Evolutionary conservation across 2,329 filamentous ascomycete genomes (phyloP), one percentile per base, ranked within the genome.

Genomic region (Tolypocladium ophioglossoides): DNA sequence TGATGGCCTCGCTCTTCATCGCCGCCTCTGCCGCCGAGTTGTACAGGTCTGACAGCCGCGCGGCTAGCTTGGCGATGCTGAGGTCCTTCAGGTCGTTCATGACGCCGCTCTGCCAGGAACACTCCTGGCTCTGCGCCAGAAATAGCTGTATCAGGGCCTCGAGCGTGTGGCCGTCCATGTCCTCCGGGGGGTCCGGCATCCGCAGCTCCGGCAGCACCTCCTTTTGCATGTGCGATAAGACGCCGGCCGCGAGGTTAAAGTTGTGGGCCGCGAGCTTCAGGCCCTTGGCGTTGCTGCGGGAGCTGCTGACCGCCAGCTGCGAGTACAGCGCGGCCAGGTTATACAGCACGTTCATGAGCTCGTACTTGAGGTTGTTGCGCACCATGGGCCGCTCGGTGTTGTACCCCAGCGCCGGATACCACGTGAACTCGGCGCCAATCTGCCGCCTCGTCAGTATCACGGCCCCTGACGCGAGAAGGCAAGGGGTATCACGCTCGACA

Each of bases 21-120:
- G 90, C 91, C 59, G 85, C 86, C 62, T 96, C 92, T 8, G 88
- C 85, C 0, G 91, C 90, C 53, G 85, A 76, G 52, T 84, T 87
- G 70, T 97, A 99, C 46, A 95, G 80, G 65, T 99, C 94, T 2
- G 89, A 95, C 4, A 97, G 91, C 57, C 90, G 72, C 0, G 90
- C 90, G 5, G 94, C 91, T 20, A 99, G 77, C 67, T 95, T 94
- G 2, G 94, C 89, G 57, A 99, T 95, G 0, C 87, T 89, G 1
- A 84, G 87, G 67, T 99, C 94, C 68, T 95, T 96, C 72, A 96
- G 84, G 27, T 86, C 85, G 66, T 96, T 92, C 74, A 95, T 91
- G 55, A 95, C 91, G 1, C 94, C 92, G 68, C 96, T 97, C 62
- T 94, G 87, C 94, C 94, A 99, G 70, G 94, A 97, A 67, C 91